Evolutionary conservation across 257 asterid genomes (phyloP).

Genomic region (Nicotiana noctiflora): DNA sequence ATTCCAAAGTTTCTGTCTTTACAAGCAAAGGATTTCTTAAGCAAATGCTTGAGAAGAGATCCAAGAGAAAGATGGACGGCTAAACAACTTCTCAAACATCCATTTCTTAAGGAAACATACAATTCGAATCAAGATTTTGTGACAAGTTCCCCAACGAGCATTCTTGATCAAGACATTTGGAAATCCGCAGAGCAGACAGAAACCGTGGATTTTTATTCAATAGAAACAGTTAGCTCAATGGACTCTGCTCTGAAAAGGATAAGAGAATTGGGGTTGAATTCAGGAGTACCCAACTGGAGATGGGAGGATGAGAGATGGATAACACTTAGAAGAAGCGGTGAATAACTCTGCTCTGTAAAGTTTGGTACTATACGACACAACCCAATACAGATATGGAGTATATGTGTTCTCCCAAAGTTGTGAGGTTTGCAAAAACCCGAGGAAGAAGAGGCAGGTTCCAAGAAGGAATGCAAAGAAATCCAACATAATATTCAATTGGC

Average conservation of each 20-base stretch:
- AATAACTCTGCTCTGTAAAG: not conserved
- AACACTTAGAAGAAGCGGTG: conserved; percentile 31
- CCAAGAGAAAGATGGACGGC: conserved; percentile 59
- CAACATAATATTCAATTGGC: not conserved
- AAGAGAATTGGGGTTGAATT: conserved; percentile 11
- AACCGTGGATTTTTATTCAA: not conserved
- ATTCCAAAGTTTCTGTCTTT: conserved; percentile 52
- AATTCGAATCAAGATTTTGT: not conserved
- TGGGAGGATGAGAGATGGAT: conserved; percentile 43
- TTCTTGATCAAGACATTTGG: conserved; percentile 68
- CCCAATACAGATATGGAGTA: too few relatives aligned
- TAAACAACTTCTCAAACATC: conserved; percentile 49
- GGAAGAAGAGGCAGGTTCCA: not conserved
- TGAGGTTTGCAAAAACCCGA: too few relatives aligned
- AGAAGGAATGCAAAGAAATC: not conserved
- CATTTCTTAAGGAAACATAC: conserved; percentile 28
- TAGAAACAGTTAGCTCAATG: conserved; percentile 1
- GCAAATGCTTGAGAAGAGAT: conserved; percentile 47
- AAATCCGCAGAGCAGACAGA: conserved; percentile 44
- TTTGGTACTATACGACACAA: not conserved
- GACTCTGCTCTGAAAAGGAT: conserved; percentile 21
- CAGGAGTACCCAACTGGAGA: conserved; percentile 30
- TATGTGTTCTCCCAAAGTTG: too few relatives aligned
- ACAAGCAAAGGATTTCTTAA: conserved; percentile 50
- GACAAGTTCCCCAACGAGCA: conserved; percentile 49